Base-by-base conservation (phyloP, 108 stramenopile genomes). In the Aurantiochytrium sp. region DNA sequence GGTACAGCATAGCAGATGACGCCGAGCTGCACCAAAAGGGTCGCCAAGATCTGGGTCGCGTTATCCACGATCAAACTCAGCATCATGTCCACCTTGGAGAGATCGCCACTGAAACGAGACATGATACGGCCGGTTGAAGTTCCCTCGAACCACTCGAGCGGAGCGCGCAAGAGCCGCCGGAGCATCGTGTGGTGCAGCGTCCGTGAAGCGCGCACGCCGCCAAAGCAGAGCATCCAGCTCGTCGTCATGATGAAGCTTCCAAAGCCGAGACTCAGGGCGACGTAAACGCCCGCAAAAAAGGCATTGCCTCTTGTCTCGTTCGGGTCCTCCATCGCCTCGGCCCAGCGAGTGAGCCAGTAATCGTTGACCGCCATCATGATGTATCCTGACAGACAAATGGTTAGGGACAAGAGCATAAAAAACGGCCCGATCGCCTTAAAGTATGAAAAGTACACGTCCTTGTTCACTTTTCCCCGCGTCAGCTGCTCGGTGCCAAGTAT, bases 111-210 rank as follows among this genome's bases (percentile, higher is more conserved):
- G 88, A 94, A 92, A n/a, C 97, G 91, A 91, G 96, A 96, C 59
- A 97, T 88, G 35, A 98, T 95, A 71, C 97, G 94, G 4, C 98
- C 98, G 5, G 95, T 87, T 4, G 98, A 97, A 71, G 97, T 97
- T 18, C 95, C 95, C 90, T 97, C 97, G 89, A 97, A 98, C 91
- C 96, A 98, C 29, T 92, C 89, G 69, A 96, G 95, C 71, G 95
- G 96, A 16, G 97, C 95, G 64, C 96, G 87, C 12, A 98, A 92
- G 12, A 98, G 95, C 44, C 95, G 88, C 43, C 90, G 88, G 0
- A 96, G 90, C 96, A 97, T 97, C 35, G 90, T 87, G 89, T 97
- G 93, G 89, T 97, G 97, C 57, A 97, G 93, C 21, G 60, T 72
- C 88, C 93, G 92, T 5, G 95, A 96, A n/a, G 96, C 96, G 72